Base-by-base conservation (phyloP, 768 basidiomycete species). In the Daedaleopsis nitida region DNA sequence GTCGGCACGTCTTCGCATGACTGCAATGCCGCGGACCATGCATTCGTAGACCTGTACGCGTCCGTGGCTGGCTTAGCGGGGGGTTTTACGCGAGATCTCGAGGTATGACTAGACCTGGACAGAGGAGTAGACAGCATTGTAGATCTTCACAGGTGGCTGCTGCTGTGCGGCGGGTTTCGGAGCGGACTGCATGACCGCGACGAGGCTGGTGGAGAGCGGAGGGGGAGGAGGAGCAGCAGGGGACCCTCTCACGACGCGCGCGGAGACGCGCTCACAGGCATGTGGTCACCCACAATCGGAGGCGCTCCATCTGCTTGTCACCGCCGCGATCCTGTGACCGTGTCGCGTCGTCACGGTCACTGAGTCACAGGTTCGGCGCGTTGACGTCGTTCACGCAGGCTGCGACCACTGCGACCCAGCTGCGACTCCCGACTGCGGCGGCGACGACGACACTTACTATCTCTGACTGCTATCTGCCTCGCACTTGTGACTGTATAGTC, bases 21-120 rank as follows among this genome's bases (percentile, higher is more conserved):
- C 96, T 1, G 96, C 96, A 71, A 98, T 98, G 42, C 96, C 96
- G 69, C 96, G 85, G 66, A 97, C 90, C 94, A 98, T 97, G 71
- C 94, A 96, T 76, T 98, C 96, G 75, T 94, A 96, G 23, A 98
- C 96, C 87, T 96, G 73, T 53, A 57, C 60, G 55, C 57, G 59
- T 57, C 51, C 58, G 55, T 57, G 66, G 63, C 63, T 63, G 67
- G 62, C 54, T 55, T 35, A 54, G 62, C 52, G 50, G 50, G 27
- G 52, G 56, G 55, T 55, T 32, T 60, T 52, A 61, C 62, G 47
- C 52, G 53, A 32, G 21, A 27, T 24, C 45, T 60, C 67, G 51
- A 43, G 16, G 7, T 5, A 5, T 42, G 10, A 38, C 56, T 69
- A 60, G 79, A 81, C 91, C 88, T 93, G 91, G 10, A 94, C 92